Evolutionary conservation across 2,329 filamentous ascomycete species (phyloP).

Genomic region (Cladosporium cucumerinum): DNA sequence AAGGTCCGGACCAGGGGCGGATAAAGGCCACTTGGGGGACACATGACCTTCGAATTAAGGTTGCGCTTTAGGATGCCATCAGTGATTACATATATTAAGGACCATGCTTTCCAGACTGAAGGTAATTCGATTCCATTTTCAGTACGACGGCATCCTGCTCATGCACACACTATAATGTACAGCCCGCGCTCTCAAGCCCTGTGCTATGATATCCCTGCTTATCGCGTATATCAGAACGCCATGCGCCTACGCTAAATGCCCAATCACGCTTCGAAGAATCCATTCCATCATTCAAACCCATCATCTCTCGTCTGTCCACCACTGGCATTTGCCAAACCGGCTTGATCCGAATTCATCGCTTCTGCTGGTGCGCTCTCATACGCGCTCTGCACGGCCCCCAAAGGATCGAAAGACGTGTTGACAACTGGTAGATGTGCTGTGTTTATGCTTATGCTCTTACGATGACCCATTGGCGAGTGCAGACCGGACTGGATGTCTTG

Average conservation of each 20-base stretch:
- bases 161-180: conserved; percentile 12
- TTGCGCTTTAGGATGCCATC: no score
- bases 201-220: conserved; percentile 7
- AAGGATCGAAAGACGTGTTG: conserved; percentile 29
- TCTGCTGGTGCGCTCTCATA: conserved; percentile 21
- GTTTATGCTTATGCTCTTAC: conserved; percentile 42
- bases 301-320: conserved; percentile 28
- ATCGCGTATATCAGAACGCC: conserved; percentile 14
- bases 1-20: no score
- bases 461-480: conserved; percentile 33
- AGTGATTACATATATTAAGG: not conserved
- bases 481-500: conserved; percentile 31
- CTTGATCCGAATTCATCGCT: conserved; percentile 24
- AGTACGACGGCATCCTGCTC: not conserved
- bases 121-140: not conserved
- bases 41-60: not conserved
- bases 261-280: not conserved
- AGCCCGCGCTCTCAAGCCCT: conserved; percentile 4
- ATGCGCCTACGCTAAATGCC: conserved; percentile 16
- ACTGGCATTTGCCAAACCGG: conserved; percentile 18
- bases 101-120: not conserved
- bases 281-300: conserved; percentile 30
- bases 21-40: no score
- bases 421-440: conserved; percentile 22
- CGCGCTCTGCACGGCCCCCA: conserved; percentile 30